Conservation (phyloP, 352 stramenopile species). For the Saprolegnia parasitica region DNA sequence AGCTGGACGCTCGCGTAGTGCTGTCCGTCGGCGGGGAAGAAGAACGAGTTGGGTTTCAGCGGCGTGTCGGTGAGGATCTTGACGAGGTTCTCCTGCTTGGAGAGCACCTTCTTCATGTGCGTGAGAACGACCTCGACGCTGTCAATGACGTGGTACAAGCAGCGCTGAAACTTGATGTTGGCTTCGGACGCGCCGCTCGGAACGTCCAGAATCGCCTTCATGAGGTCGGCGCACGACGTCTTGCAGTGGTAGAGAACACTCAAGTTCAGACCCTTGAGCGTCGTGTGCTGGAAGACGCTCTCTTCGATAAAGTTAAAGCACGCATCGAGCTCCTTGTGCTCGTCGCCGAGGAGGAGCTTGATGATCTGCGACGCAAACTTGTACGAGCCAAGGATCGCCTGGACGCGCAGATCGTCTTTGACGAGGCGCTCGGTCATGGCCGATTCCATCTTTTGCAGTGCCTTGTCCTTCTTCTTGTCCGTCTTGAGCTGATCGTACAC, state of each 20-base stretch:
- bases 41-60: conserved; percentile 84
- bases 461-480: conserved; percentile 87
- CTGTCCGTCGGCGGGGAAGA: conserved; percentile 78
- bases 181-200: conserved; percentile 70
- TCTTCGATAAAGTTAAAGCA: conserved; percentile 87
- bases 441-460: conserved; percentile 80
- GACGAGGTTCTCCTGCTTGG: conserved; percentile 82
- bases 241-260: conserved; percentile 76
- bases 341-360: conserved; percentile 70
- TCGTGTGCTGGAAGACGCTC: conserved; percentile 58
- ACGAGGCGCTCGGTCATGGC: conserved; percentile 78
- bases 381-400: conserved; percentile 79
- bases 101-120: conserved; percentile 78
- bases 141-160: conserved; percentile 82
- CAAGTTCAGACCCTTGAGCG: conserved; percentile 82
- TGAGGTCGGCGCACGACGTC: conserved; percentile 59
- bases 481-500: conserved; percentile 81
- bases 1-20: conserved; percentile 79
- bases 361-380: conserved; percentile 84
- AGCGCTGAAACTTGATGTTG: conserved; percentile 84
- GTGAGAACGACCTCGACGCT: conserved; percentile 73
- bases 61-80: conserved; percentile 81
- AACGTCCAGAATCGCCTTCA: conserved; percentile 83
- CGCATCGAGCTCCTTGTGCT: conserved; percentile 77
- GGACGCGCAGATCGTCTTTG: conserved; percentile 79